These are phyloP conservation scores for Azolla pinnata DNA, from an alignment of 75 land plant genomes.

Conservation along the genomic window DNA sequence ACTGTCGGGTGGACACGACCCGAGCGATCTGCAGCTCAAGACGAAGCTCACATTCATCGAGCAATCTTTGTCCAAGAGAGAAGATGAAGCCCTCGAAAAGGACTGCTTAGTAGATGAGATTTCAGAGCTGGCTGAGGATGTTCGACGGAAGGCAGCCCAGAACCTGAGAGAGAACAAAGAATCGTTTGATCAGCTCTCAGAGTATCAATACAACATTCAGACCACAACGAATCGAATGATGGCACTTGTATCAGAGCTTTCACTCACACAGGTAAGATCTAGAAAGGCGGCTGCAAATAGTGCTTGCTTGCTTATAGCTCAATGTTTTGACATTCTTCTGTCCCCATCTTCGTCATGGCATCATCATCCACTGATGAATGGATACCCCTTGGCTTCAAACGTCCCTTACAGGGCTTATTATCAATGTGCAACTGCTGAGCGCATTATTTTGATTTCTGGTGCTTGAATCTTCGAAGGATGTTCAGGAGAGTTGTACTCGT, in stretches of 20 bases:
- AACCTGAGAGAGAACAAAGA: constrained; percentile 3
- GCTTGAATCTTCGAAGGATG: too few relatives aligned
- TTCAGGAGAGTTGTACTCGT: too few relatives aligned
- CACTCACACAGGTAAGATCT: constrained; percentile 18
- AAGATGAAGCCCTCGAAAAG: constrained; percentile 28
- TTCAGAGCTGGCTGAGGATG: constrained; percentile 18
- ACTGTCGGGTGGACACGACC: constrained; percentile 17
- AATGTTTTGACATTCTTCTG: too few relatives aligned
- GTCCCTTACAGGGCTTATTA: too few relatives aligned
- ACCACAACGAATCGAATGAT: constrained; percentile 13
- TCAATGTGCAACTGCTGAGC: too few relatives aligned
- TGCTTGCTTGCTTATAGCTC: too few relatives aligned
- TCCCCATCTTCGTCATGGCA: too few relatives aligned
- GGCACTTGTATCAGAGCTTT: constrained; percentile 34
- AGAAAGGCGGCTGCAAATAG: too few relatives aligned
- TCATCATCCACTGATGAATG: too few relatives aligned
- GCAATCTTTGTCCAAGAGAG: constrained; percentile 11
- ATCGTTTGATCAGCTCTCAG: constrained; percentile 5
- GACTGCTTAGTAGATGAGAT: constrained; percentile 31
- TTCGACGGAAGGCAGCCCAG: constrained; percentile 14
- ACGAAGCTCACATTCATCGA: constrained; percentile 20
- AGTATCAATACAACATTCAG: constrained; percentile 9
- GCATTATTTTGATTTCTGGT: too few relatives aligned
- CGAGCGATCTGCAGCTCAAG: constrained; percentile 15
- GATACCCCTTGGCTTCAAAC: too few relatives aligned